Conservation (phyloP, 768 basidiomycete genomes). For the Lanmaoa rubissima region DNA sequence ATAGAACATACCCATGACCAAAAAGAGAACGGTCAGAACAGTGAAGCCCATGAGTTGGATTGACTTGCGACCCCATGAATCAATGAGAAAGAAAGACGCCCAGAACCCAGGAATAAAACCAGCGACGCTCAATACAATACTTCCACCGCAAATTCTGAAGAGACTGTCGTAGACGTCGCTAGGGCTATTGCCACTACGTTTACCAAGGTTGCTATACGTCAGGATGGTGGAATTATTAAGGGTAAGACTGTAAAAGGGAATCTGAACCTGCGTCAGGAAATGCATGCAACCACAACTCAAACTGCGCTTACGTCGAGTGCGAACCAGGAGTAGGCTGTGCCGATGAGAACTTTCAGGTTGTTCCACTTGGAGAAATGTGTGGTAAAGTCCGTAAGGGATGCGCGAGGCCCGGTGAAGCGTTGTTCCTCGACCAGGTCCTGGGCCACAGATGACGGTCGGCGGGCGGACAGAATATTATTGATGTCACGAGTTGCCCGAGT, state of each 20-base stretch:
- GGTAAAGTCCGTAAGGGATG: slow-evolving; percentile 63
- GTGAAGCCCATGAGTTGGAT: slow-evolving; percentile 76
- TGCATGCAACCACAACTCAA: background rate
- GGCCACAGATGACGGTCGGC: slow-evolving; percentile 38
- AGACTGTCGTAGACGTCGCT: slow-evolving; percentile 23
- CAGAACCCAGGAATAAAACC: slow-evolving; percentile 53
- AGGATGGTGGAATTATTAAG: slow-evolving; percentile 80
- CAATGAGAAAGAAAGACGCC: slow-evolving; percentile 61
- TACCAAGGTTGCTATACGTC: slow-evolving; percentile 64
- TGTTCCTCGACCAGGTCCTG: slow-evolving; percentile 46
- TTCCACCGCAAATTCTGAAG: slow-evolving; percentile 23
- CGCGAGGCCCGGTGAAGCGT: slow-evolving; percentile 61
- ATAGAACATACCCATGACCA: slow-evolving; percentile 57
- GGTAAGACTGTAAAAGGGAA: slow-evolving; percentile 86
- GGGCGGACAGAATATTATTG: slow-evolving; percentile 53
- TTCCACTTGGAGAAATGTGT: slow-evolving; percentile 67
- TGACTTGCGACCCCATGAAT: slow-evolving; percentile 68
- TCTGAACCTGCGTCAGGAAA: slow-evolving; percentile 36
- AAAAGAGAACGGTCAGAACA: slow-evolving; percentile 61
- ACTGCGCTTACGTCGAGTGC: slow-evolving; percentile 65
- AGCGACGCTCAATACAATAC: slow-evolving; percentile 14
- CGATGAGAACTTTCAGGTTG: slow-evolving; percentile 77
- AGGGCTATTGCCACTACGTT: slow-evolving; percentile 28
- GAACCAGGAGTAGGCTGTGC: slow-evolving; percentile 83
- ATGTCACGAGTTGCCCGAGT: slow-evolving; percentile 72